Evolutionary conservation across 1,284 basidiomycete species (phyloP), one percentile per base, ranked within the genome.

Genomic region (Leccinum pseudoinsigne): DNA sequence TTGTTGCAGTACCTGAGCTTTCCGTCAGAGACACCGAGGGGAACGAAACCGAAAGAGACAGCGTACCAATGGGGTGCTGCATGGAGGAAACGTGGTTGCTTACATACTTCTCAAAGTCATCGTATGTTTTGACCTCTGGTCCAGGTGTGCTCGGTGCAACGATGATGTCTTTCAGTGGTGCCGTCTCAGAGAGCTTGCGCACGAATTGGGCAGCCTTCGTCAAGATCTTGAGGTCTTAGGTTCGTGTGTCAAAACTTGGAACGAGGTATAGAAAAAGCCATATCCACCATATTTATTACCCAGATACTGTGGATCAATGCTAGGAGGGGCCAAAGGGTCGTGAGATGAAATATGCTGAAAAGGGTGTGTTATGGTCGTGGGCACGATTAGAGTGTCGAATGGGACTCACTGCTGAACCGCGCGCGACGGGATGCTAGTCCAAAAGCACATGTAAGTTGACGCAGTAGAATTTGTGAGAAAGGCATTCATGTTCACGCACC

Each of bases 41-140:
- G 31, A 6, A 10, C 4, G 7, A 53, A 55, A 23, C 26, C 23
- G 5, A 6, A n/a, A 14, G 12, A 28, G 3, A 26, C 31, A 10
- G 38, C 59, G 7, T 14, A 71, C 67, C 69, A 8, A 69, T 61
- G 8, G 69, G 67, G 31, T 68, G 69, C 11, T 67, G 47, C 5
- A 57, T 2, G 4, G 69, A 58, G 6, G 1, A 2, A 45, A 69
- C 34, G 4, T 6, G 2, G 7, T 36, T n/a, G 45, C 59, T 57
- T 9, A 69, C 65, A 50, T 42, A 68, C 0, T 28, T 42, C 18
- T 68, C 67, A 14, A 68, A 68, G 28, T 71, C 61, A 3, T 51
- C 67, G 21, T 71, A 56, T 1, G 64, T 71, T 55, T 69, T 57
- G 14, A 68, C 59, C 14, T 71, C 67, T 50, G 67, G 69, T 11